These are phyloP conservation scores for Trichoderma arundinaceum DNA, from an alignment of 2,329 filamentous ascomycete species.

Conservation along the genomic window DNA sequence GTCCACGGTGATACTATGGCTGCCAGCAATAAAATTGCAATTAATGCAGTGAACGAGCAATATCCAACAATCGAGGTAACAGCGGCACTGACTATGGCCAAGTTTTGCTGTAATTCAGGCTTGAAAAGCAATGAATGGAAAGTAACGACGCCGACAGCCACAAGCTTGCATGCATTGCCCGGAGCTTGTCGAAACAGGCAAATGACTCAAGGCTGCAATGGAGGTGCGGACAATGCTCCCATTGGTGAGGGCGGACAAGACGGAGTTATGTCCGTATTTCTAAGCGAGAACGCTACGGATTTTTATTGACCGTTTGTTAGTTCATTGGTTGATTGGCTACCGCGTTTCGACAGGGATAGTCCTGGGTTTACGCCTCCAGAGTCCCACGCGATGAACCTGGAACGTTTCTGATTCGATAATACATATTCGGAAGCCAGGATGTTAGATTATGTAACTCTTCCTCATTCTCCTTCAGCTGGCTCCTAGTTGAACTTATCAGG, in stretches of 20 bases:
- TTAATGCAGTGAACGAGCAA: neutral
- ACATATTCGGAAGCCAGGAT: neutral
- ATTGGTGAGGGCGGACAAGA: conserved; percentile 34
- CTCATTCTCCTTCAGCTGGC: neutral
- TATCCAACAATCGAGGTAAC: neutral
- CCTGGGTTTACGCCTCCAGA: too few species aligned
- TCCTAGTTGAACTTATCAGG: neutral
- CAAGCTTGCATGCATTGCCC: neutral
- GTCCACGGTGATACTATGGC: neutral
- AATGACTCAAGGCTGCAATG: neutral
- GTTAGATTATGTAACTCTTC: neutral
- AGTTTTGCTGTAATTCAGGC: neutral
- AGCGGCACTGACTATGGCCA: too few species aligned
- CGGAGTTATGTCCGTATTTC: conserved; percentile 30
- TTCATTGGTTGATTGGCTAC: neutral
- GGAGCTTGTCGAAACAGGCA: neutral
- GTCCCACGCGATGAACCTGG: neutral
- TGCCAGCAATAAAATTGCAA: neutral
- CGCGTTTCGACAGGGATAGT: neutral
- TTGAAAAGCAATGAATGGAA: neutral
- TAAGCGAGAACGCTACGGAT: conserved; percentile 15
- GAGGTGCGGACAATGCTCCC: conserved; percentile 6
- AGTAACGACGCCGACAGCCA: neutral
- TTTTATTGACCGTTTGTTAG: neutral
- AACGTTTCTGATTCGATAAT: neutral